Conservation (phyloP, 495 filamentous ascomycete genomes). For the Aspergillus ostianus region DNA sequence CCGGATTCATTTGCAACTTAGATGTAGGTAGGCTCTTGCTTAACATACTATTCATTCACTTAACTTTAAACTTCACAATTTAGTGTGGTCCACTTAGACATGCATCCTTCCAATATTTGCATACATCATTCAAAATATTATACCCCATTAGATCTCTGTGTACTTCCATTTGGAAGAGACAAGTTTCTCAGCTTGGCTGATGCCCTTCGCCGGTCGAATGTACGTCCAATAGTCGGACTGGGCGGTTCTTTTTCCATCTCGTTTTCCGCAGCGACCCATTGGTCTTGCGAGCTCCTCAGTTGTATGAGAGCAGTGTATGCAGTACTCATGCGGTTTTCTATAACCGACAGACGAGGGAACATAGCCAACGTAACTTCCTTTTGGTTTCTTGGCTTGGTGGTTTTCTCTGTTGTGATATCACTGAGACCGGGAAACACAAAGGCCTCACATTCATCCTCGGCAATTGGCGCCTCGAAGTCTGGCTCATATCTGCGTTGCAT, state of each 20-base stretch:
- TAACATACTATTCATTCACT: no score
- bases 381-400: background rate
- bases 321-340: conserved; percentile 1
- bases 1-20: no score
- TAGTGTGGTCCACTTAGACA: no score
- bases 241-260: conserved; percentile 7
- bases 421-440: conserved; percentile 11
- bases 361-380: background rate
- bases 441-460: conserved; percentile 10
- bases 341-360: conserved; percentile 5
- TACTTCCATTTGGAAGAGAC: no score
- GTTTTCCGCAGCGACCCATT: conserved; percentile 7
- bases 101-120: no score
- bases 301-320: conserved; percentile 4
- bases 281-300: conserved; percentile 2
- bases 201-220: no score
- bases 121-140: no score
- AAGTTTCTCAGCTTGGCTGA: no score
- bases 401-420: background rate
- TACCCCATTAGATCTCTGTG: no score
- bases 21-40: no score
- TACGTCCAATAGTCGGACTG: conserved; percentile 2
- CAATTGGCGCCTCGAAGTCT: conserved; percentile 17
- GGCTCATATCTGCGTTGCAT: conserved; percentile 17
- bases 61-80: no score